Conservation (phyloP, 352 stramenopile genomes). For the Phytophthora cajani region DNA sequence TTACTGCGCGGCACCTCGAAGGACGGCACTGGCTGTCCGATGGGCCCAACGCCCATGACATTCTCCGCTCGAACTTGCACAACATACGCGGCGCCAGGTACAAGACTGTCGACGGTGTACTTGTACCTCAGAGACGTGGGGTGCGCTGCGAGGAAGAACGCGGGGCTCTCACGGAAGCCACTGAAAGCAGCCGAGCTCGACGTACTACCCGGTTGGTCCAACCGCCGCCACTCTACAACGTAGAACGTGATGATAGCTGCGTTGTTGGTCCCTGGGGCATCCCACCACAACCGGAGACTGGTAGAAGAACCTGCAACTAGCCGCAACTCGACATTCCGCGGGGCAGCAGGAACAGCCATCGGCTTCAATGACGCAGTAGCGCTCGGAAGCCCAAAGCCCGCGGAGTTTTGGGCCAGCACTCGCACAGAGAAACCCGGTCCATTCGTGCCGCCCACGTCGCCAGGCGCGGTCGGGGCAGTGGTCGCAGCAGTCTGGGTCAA, state of each 20-base stretch:
- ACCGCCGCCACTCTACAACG: conserved; percentile 81
- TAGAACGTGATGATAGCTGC: conserved; percentile 88
- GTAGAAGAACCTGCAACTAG: conserved; percentile 74
- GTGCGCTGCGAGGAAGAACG: conserved; percentile 56
- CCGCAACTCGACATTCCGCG: conserved; percentile 70
- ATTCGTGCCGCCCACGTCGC: conserved; percentile 43
- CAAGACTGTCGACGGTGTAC: conserved; percentile 62
- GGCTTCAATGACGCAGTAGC: conserved; percentile 82
- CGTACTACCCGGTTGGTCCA: conserved; percentile 31
- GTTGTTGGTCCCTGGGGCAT: conserved; percentile 80
- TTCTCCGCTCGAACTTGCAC: conserved; percentile 75
- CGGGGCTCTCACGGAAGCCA: conserved; percentile 49
- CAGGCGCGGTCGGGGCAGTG: conserved; percentile 28
- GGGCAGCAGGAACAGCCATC: conserved; percentile 81
- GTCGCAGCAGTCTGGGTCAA: conserved; percentile 51
- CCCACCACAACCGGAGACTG: conserved; percentile 90
- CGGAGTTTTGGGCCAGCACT: conserved; percentile 67
- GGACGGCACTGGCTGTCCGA: conserved; percentile 45
- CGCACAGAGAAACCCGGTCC: conserved; percentile 67
- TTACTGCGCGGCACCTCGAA: conserved; percentile 72
- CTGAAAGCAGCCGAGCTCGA: conserved; percentile 15
- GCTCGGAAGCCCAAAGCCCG: conserved; percentile 69
- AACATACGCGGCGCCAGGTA: conserved; percentile 53
- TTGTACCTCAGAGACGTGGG: conserved; percentile 70
- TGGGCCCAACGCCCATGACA: conserved; percentile 66